Base-by-base conservation (phyloP, 176 grass and related monocot species). In the Oryza coarctata region DNA sequence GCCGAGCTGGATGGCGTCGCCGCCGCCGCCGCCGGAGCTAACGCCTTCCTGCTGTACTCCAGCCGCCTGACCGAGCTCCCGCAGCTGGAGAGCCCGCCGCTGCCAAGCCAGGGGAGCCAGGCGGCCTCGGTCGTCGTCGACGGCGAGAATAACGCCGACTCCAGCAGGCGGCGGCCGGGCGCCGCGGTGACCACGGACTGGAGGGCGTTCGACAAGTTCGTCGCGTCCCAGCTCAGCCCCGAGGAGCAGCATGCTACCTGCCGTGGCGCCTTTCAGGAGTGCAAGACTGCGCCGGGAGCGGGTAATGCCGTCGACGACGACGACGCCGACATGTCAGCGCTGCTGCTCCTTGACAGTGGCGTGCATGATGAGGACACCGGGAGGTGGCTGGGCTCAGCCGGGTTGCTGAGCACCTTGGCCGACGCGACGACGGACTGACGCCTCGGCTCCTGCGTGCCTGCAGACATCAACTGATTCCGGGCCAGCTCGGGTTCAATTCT, bases 191-290 rank as follows among this genome's bases (percentile, higher is more conserved):
- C 80, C 52, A 87, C 84, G 72, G 85, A 90, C 76, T 93, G 91
- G 91, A 93, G 78, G 49, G 73, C 84, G 25, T 66, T 93, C 18
- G 91, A 90, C 47, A 88, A 68, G 73, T 90, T 93, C 75, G 91
- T 93, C 20, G 91, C 88, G 61, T 90, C 85, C n/a, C 91, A 93
- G 82, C 76, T 93, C 49, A 88, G 60, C 77, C 71, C 88, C 25
- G 76, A 63, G n/a, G 81, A 80, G 60, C 71, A 41, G 63, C 44
- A 23, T 17, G 22, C 9, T 7, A 4, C 22, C 38, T 27, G 8
- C 22, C 69, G 4, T 31, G 80, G 40, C 38, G 6, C 38, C n/a
- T n/a, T 66, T 7, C 7, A 11, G 43, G 43, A 41, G 28, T 39
- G 28, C 50, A 70, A 63, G 35, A 13, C n/a, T n/a, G n/a, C 12